Conservation (phyloP, 1,284 basidiomycete species). For the Calocybe gambosa region DNA sequence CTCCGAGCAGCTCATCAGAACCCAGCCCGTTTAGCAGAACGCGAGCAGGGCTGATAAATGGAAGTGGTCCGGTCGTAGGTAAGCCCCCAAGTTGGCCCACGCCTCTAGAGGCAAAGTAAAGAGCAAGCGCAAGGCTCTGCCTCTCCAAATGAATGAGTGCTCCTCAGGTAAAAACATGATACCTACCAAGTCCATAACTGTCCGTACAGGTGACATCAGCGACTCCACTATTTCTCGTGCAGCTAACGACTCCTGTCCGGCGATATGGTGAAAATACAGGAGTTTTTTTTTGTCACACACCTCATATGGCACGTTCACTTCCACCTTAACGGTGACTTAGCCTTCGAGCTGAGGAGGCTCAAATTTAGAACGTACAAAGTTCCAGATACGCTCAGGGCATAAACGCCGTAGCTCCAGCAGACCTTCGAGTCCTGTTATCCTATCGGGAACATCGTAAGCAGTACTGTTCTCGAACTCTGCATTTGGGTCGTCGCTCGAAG, state of each 20-base stretch:
- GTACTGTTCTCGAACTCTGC: constrained; percentile 18
- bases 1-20: constrained; percentile 92
- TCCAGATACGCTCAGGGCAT: constrained; percentile 78
- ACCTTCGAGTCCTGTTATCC: constrained; percentile 75
- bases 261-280: background rate
- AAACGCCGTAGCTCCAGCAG: constrained; percentile 68
- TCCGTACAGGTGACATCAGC: constrained; percentile 76
- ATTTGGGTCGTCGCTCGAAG: constrained; percentile 16
- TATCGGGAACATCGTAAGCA: constrained; percentile 77
- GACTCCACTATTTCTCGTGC: constrained; percentile 56
- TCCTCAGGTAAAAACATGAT: background rate
- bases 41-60: constrained; percentile 71
- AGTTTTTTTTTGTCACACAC: constrained; percentile 33
- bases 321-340: constrained; percentile 43
- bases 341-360: constrained; percentile 1
- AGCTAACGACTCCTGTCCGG: constrained; percentile 55
- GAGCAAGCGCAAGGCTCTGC: constrained; percentile 84
- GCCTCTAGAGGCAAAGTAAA: constrained; percentile 90
- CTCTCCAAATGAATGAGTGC: background rate
- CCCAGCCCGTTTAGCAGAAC: constrained; percentile 91
- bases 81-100: constrained; percentile 46
- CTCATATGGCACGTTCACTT: constrained; percentile 79
- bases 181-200: constrained; percentile 89
- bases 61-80: constrained; percentile 28
- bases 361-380: constrained; percentile 57